These are phyloP conservation scores for Septoria petroselini DNA, from an alignment of 2,329 filamentous ascomycete genomes.

Conservation along the genomic window DNA sequence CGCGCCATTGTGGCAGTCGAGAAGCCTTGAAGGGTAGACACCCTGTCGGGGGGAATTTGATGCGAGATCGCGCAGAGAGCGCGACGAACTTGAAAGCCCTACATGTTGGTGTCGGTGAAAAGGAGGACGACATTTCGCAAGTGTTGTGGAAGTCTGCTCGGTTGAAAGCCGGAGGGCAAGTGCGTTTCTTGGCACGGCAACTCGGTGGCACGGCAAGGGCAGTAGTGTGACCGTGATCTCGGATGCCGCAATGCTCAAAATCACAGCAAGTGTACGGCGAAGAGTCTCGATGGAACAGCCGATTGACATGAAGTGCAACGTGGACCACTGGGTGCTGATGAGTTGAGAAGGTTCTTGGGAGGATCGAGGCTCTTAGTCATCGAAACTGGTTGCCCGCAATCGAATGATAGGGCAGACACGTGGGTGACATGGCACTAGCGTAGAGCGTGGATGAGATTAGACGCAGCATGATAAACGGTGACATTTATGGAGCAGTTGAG, in stretches of 20 bases:
- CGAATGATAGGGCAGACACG: slow-evolving; percentile 2
- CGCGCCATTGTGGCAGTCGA: slow-evolving; percentile 17
- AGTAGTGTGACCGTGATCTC: neutral
- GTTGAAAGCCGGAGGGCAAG: slow-evolving; percentile 7
- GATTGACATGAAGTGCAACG: neutral
- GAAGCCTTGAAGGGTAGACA: neutral
- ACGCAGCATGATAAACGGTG: neutral
- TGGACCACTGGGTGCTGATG: neutral
- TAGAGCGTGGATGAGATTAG: no score
- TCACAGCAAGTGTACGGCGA: no score
- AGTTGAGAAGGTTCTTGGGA: neutral
- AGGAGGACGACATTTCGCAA: slow-evolving; percentile 10
- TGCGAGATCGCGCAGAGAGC: neutral
- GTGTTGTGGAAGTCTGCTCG: slow-evolving; percentile 5
- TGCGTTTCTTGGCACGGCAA: slow-evolving; percentile 13
- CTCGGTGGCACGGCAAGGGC: neutral
- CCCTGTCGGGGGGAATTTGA: neutral
- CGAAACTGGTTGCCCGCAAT: slow-evolving; percentile 8
- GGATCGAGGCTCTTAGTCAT: slow-evolving; percentile 9
- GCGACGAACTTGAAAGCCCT: slow-evolving; percentile 6
- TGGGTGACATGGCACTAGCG: neutral
- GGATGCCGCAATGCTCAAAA: no score
- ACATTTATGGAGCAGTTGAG: neutral
- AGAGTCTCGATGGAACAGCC: no score
- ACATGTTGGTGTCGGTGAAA: slow-evolving; percentile 12